Evolutionary conservation across 495 filamentous ascomycete genomes (phyloP), one percentile per base, ranked within the genome.

Genomic region (Aspergillus leporis): DNA sequence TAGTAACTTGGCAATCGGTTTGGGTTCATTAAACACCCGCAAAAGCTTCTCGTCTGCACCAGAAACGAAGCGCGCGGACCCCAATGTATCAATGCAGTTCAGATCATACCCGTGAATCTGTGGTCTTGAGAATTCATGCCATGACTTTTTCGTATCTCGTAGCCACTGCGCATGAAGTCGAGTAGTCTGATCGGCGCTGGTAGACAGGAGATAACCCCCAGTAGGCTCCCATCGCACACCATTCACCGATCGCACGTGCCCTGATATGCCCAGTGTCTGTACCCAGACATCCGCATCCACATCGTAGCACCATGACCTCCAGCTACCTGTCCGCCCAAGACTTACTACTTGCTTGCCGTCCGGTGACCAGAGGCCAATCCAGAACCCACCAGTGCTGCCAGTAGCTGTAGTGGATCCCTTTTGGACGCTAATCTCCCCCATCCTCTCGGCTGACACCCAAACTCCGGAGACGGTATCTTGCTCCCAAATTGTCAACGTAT

Each of bases 31-130:
- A 70, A 99, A 99, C 16, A 98, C 93, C 16, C 94, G 87, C 61
- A 98, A 80, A 30, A 98, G 85, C 73, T 99, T 99, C 76, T 99
- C 94, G 65, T 99, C 95, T 36, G 94, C 94, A n/a, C 94, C 94
- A 45, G 92, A 93, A 25, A 99, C 86, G 65, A 98, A 98, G 51
- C 84, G 85, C 14, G 84, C 76, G 25, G 78, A 69, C 5, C 85
- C 84, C 23, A 97, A 69, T 5, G 87, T 83, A 66, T 90, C 88
- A 61, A 97, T 85, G 70, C 93, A 97, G 76, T 98, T 99, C 60
- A 99, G 80, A 69, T 97, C 94, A 67, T 99, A 99, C 36, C 94
- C 94, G 76, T 99, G 94, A 56, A 98, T 98, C 66, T 99, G 94
- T 18, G 94, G 95, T 47, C 94, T 83, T 7, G 93, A 86, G 74